Evolutionary conservation across 106 monocot genomes (phyloP).

Genomic region (Dioscorea alata): DNA sequence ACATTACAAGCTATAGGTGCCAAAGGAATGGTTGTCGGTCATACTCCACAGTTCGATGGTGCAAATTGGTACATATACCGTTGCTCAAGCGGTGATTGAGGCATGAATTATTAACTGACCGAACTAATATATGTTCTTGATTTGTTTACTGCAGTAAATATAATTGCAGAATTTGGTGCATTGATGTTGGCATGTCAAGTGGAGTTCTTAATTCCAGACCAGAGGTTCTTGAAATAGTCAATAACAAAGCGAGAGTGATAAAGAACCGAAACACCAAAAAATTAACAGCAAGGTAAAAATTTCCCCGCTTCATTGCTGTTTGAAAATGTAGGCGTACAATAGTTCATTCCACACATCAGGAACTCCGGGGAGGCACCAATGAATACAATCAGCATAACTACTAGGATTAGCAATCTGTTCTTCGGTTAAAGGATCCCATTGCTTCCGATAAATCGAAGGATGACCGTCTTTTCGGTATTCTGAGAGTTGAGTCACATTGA

Average conservation of each 20-base stretch:
- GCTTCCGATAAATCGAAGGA: constrained; percentile 64
- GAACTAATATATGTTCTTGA: background rate
- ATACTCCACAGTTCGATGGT: constrained; percentile 73
- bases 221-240: constrained; percentile 69
- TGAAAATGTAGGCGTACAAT: constrained; percentile 52
- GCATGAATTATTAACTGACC: background rate
- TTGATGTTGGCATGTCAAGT: constrained; percentile 97
- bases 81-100: no score
- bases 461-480: constrained; percentile 80
- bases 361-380: constrained; percentile 91
- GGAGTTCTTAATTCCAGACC: constrained; percentile 84
- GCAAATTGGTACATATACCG: constrained; percentile 51
- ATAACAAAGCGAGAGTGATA: constrained; percentile 42
- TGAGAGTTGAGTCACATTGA: constrained; percentile 76
- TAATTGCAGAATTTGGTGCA: constrained; percentile 66
- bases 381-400: constrained; percentile 77
- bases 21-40: constrained; percentile 85
- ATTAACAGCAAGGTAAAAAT: constrained; percentile 3
- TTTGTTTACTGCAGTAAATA: constrained; percentile 49
- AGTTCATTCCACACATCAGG: constrained; percentile 88
- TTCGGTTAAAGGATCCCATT: constrained; percentile 52
- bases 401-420: constrained; percentile 49
- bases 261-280: constrained; percentile 18
- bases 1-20: constrained; percentile 62
- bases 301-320: background rate